Percentiles rank a stretch among this genome's conserved stretches.
These are phyloP conservation scores for Luzula sylvatica DNA, from an alignment of 176 grass and related monocot genomes.

Conservation along the genomic window DNA sequence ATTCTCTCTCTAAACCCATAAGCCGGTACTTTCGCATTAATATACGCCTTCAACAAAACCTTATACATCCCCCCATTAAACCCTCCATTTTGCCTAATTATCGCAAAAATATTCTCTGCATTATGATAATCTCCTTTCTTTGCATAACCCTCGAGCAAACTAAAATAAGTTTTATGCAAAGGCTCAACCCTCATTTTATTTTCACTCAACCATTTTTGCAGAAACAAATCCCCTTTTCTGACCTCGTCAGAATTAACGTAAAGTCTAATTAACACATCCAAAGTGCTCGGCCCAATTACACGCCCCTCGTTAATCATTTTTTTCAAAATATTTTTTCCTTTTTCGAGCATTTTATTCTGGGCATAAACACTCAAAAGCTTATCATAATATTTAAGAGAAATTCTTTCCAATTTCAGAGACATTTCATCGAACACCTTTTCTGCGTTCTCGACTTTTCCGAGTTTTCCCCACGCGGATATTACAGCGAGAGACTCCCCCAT, in stretches of 20 bases:
- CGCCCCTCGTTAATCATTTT: conserved; percentile 36
- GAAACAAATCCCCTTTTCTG: conserved; percentile 43
- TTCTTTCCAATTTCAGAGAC: conserved; percentile 20
- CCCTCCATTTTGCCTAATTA: conserved; percentile 21
- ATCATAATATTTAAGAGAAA: conserved; percentile 37
- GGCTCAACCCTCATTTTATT: conserved; percentile 24
- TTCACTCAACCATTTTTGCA: conserved; percentile 32
- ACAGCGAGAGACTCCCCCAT: conserved; percentile 41
- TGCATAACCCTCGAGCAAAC: conserved; percentile 40
- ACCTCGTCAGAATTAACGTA: conserved; percentile 56
- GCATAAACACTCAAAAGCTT: conserved; percentile 50
- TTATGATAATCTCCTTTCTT: conserved; percentile 67
- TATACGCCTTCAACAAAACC: conserved; percentile 52
- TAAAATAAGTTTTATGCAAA: conserved; percentile 27
- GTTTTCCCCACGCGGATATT: conserved; percentile 46
- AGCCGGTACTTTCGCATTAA: conserved; percentile 40
- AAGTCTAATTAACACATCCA: conserved; percentile 47
- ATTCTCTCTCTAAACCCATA: conserved; percentile 66
- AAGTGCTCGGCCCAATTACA: conserved; percentile 19
- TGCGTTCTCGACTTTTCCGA: conserved; percentile 38
- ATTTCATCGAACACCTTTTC: conserved; percentile 45
- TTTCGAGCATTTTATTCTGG: conserved; percentile 45
- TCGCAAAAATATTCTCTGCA: conserved; percentile 55
- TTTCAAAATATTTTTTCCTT: conserved; percentile 37
- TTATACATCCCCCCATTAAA: conserved; percentile 32